Conservation (phyloP, 345 rosid species). For the Eucalyptus victrix region DNA sequence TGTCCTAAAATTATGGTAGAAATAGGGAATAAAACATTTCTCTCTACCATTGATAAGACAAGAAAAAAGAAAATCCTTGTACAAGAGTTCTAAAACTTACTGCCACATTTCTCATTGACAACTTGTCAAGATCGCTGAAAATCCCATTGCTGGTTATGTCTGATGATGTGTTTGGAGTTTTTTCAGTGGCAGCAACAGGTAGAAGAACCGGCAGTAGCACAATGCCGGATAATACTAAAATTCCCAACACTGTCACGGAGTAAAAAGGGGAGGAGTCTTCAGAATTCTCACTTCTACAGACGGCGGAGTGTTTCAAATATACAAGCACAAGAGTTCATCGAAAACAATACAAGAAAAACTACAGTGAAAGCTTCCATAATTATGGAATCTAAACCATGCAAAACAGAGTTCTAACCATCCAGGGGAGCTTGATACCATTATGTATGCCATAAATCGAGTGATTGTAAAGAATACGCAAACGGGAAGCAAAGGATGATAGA, state of each 20-base stretch:
- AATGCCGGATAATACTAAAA: constrained; percentile 49
- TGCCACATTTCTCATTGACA: constrained; percentile 55
- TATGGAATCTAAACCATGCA: not conserved
- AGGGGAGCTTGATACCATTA: not conserved
- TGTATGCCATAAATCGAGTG: not conserved
- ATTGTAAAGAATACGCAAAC: not conserved
- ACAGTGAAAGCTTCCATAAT: not conserved
- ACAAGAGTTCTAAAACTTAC: constrained; percentile 17
- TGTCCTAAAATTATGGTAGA: not conserved
- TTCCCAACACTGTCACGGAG: constrained; percentile 39
- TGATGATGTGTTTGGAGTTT: not conserved
- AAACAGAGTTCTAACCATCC: not conserved
- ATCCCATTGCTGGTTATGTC: constrained; percentile 25
- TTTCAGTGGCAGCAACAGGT: constrained; percentile 61
- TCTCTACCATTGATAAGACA: not conserved
- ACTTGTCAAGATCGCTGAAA: constrained; percentile 53
- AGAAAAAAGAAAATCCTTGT: not conserved
- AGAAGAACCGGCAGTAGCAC: constrained; percentile 65
- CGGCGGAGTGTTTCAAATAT: not conserved
- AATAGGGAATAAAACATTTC: not conserved
- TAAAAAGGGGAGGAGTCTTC: not conserved
- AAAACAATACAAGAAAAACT: not conserved
- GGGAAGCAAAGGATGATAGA: not conserved
- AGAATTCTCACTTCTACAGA: not conserved
- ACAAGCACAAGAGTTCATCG: not conserved